phyloP scores from a whole-genome alignment of 1,139 yeast species.

The Debaryomycetaceae sp. region DNA sequence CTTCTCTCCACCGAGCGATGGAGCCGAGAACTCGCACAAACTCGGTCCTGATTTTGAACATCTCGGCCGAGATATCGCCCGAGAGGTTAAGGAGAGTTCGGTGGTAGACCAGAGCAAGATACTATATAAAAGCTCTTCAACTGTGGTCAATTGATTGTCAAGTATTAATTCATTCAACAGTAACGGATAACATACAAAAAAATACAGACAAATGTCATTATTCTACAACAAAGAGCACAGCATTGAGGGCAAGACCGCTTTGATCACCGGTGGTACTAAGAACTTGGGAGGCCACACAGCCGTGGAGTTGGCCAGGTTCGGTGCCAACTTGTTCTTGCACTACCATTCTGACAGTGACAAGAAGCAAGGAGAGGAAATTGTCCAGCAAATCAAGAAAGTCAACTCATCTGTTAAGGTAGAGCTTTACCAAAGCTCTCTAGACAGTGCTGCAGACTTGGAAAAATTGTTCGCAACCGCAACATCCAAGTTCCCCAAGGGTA shows the following conservation, averaged over 20 bases:
- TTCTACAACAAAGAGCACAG: conserved; percentile 6
- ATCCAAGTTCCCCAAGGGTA: conserved; percentile 40
- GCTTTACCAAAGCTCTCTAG: conserved; percentile 44
- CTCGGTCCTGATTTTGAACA: too few relatives aligned
- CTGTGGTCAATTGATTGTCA: not conserved
- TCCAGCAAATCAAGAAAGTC: conserved; percentile 28
- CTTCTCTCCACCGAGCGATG: too few relatives aligned
- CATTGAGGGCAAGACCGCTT: conserved; percentile 47
- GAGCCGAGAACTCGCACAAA: not conserved
- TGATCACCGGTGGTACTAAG: conserved; percentile 66
- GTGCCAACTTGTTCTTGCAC: conserved; percentile 55
- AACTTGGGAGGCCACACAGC: conserved; percentile 61
- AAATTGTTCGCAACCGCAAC: conserved; percentile 46
- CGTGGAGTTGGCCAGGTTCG: conserved; percentile 52
- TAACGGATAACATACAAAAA: not conserved
- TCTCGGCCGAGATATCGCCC: not conserved
- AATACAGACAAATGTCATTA: conserved; percentile 5
- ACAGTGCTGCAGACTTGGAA: conserved; percentile 38
- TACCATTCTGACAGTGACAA: conserved; percentile 46
- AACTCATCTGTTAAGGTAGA: conserved; percentile 39
- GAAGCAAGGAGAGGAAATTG: conserved; percentile 36
- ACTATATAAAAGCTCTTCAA: too few relatives aligned
- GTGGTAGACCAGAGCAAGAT: too few relatives aligned
- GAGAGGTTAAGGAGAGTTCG: not conserved
- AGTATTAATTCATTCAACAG: not conserved